These are phyloP conservation scores for Eucalyptus rudis DNA, from an alignment of 345 rosid genomes.

Conservation along the genomic window DNA sequence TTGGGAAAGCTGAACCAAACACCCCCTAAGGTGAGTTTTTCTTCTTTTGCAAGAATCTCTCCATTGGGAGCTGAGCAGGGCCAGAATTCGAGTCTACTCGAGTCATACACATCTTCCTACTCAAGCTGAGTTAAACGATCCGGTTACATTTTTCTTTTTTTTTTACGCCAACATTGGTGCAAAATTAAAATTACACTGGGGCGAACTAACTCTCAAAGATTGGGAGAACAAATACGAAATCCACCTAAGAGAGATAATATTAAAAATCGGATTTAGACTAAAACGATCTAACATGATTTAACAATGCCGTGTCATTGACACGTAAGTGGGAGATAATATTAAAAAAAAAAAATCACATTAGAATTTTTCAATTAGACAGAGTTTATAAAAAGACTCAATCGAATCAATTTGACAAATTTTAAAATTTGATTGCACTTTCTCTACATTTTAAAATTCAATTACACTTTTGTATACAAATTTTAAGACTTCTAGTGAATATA, in stretches of 20 bases:
- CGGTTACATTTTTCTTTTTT: not conserved
- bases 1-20: no score
- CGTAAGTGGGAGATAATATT: no score
- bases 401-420: no score
- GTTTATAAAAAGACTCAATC: no score
- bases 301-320: fast-evolving
- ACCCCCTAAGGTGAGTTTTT: not conserved
- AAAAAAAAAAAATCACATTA: fast-evolving
- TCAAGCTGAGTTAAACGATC: not conserved
- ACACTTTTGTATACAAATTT: no score
- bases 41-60: not conserved
- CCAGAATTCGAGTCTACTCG: not conserved
- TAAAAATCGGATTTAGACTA: no score
- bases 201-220: not conserved
- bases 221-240: not conserved
- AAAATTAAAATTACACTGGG: not conserved
- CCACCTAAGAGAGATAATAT: no score
- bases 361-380: fast-evolving
- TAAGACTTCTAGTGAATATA: no score
- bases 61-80: not conserved
- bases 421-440: fast-evolving
- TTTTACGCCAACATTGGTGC: not conserved
- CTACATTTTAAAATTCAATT: fast-evolving
- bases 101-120: not conserved
- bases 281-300: no score